A percentile compares a stretch with the other conserved stretches of the same genome.
These are phyloP conservation scores for Delitschia confertaspora DNA, from an alignment of 495 filamentous ascomycete species.

Conservation along the genomic window DNA sequence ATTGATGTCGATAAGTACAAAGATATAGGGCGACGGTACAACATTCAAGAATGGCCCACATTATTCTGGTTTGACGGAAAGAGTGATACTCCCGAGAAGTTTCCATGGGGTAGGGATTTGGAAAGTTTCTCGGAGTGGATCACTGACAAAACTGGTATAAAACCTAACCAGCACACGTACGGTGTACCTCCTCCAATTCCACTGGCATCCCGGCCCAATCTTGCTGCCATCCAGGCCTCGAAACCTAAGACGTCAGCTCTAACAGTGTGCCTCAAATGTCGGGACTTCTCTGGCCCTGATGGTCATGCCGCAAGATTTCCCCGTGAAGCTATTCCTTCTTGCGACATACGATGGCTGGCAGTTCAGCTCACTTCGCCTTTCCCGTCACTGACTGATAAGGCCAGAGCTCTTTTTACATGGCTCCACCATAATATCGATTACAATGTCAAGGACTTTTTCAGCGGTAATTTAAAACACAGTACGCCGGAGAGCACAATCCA, in stretches of 20 bases:
- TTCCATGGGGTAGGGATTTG: too few species aligned
- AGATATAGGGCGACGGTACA: too few species aligned
- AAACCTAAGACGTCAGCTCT: conserved; percentile 41
- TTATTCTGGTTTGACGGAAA: too few species aligned
- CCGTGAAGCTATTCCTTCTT: conserved; percentile 53
- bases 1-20: too few species aligned
- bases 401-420: conserved; percentile 88
- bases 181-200: conserved; percentile 48
- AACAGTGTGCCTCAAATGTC: conserved; percentile 60
- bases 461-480: conserved; percentile 52
- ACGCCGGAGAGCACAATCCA: conserved; percentile 59
- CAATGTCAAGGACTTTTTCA: conserved; percentile 69
- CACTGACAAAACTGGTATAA: not conserved
- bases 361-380: conserved; percentile 70
- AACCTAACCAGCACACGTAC: too few species aligned
- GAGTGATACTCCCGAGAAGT: too few species aligned
- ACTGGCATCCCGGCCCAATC: conserved; percentile 47
- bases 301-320: conserved; percentile 69
- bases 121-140: too few species aligned
- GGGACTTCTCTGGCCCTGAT: conserved; percentile 81
- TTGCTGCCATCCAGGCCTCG: conserved; percentile 45
- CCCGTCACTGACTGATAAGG: conserved; percentile 75
- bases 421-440: conserved; percentile 89
- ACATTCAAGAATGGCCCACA: too few species aligned
- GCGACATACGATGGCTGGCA: conserved; percentile 63